Conservation (phyloP, 192 early-diverging fungal species). For the Coemansia guatemalensis region DNA sequence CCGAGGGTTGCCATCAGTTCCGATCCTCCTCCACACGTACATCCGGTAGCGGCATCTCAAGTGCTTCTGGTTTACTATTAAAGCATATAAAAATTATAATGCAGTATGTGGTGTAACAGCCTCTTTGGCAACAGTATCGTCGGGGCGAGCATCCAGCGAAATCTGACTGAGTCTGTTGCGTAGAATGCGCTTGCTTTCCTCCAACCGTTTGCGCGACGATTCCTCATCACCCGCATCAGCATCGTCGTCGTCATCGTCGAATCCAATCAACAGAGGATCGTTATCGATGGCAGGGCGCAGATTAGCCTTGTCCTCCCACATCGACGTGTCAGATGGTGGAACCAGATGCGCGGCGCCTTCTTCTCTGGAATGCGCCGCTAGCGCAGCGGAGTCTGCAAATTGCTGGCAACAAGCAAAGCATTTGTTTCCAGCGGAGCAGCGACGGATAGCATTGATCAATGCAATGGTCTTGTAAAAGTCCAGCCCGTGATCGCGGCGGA, state of each 20-base stretch:
- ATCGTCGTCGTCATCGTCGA: conserved; percentile 61
- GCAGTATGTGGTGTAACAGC: conserved; percentile 5
- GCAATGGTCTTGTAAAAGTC: conserved; percentile 84
- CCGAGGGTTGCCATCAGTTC: background rate
- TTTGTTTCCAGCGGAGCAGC: conserved; percentile 56
- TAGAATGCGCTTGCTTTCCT: conserved; percentile 37
- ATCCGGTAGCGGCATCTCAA: background rate
- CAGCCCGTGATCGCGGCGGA: conserved; percentile 56
- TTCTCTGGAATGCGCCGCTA: conserved; percentile 68
- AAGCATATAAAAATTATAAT: background rate
- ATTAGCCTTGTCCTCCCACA: conserved; percentile 77
- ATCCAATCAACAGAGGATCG: conserved; percentile 81
- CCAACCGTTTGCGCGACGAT: conserved; percentile 23
- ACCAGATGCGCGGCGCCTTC: conserved; percentile 56
- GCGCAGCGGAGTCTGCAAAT: conserved; percentile 47
- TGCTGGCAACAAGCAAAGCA: conserved; percentile 71
- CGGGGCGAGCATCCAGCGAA: conserved; percentile 13
- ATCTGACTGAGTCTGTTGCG: conserved; percentile 31
- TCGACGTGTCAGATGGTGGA: conserved; percentile 51
- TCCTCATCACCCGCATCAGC: conserved; percentile 30
- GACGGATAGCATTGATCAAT: conserved; percentile 86
- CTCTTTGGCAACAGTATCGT: background rate
- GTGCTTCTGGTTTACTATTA: background rate
- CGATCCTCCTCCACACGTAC: background rate
- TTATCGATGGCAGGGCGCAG: conserved; percentile 80